Percentiles rank a stretch among this genome's conserved stretches.
Evolutionary conservation across 352 stramenopile genomes (phyloP).

Genomic region (Aphanomyces cochlioides): DNA sequence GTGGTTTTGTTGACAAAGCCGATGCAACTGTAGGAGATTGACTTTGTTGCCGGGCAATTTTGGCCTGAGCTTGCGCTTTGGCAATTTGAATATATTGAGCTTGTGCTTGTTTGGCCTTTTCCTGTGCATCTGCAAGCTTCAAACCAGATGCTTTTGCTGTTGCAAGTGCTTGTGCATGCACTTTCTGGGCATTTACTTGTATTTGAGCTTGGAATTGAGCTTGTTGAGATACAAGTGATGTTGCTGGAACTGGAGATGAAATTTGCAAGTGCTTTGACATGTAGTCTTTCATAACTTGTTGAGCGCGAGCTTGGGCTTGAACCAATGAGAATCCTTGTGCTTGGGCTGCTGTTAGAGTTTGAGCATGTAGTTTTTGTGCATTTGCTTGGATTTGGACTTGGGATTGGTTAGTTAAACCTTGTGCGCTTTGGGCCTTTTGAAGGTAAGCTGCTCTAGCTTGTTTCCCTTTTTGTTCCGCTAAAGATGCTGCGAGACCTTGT

Average conservation of each 20-base stretch:
- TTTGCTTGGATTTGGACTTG: conserved; percentile 88
- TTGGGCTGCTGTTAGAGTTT: conserved; percentile 78
- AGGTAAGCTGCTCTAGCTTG: conserved; percentile 82
- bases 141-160: conserved; percentile 79
- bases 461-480: conserved; percentile 70
- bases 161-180: conserved; percentile 83
- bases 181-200: conserved; percentile 86
- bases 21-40: conserved; percentile 39
- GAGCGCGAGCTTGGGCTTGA: conserved; percentile 80
- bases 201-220: conserved; percentile 84
- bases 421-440: conserved; percentile 71
- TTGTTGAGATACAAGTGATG: conserved; percentile 73
- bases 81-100: conserved; percentile 82
- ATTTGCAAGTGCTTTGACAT: conserved; percentile 84
- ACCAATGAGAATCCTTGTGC: conserved; percentile 80
- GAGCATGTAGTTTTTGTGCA: conserved; percentile 81
- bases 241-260: conserved; percentile 53
- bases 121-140: conserved; percentile 81
- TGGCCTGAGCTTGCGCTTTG: conserved; percentile 83
- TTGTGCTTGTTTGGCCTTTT: conserved; percentile 88
- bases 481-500: conserved; percentile 65
- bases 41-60: conserved; percentile 73
- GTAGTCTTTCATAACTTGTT: conserved; percentile 87
- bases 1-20: conserved; percentile 67
- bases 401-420: conserved; percentile 80